These are phyloP conservation scores for Dipteronia sinensis DNA, from an alignment of 345 rosid species.

Conservation along the genomic window DNA sequence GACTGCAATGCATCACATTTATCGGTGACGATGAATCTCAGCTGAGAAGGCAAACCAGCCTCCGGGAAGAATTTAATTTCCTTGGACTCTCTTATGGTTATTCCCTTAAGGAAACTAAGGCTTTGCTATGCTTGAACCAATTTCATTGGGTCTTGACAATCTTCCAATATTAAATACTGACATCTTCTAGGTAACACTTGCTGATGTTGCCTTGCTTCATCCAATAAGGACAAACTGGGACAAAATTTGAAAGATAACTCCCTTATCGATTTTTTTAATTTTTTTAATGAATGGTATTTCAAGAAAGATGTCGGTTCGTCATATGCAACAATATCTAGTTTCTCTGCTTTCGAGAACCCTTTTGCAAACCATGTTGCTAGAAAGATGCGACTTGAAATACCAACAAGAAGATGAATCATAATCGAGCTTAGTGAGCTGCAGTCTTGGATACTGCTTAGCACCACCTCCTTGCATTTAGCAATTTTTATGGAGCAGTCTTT, in stretches of 20 bases:
- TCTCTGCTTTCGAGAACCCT: background rate
- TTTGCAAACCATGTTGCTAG: background rate
- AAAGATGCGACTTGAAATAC: background rate
- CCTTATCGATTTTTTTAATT: too few relatives aligned
- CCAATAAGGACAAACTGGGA: fast-evolving
- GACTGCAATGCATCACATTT: background rate
- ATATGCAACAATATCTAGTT: background rate
- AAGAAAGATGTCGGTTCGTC: background rate
- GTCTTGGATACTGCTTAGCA: background rate
- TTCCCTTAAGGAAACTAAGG: slow-evolving; percentile 7
- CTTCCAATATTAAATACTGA: background rate
- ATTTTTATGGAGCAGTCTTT: background rate
- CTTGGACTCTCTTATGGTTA: background rate
- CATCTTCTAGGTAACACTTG: background rate
- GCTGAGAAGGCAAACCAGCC: slow-evolving; percentile 10
- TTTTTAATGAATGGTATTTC: background rate
- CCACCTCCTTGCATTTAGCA: slow-evolving; percentile 8
- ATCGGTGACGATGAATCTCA: background rate
- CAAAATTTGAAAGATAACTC: too few relatives aligned
- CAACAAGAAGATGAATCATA: background rate
- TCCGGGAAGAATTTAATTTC: background rate
- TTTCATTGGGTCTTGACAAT: background rate
- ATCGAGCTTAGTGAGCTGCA: background rate
- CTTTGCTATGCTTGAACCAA: slow-evolving; percentile 2
- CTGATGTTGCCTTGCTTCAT: background rate